Evolutionary conservation across 2,329 filamentous ascomycete species (phyloP).

Genomic region (Saccharata proteae): DNA sequence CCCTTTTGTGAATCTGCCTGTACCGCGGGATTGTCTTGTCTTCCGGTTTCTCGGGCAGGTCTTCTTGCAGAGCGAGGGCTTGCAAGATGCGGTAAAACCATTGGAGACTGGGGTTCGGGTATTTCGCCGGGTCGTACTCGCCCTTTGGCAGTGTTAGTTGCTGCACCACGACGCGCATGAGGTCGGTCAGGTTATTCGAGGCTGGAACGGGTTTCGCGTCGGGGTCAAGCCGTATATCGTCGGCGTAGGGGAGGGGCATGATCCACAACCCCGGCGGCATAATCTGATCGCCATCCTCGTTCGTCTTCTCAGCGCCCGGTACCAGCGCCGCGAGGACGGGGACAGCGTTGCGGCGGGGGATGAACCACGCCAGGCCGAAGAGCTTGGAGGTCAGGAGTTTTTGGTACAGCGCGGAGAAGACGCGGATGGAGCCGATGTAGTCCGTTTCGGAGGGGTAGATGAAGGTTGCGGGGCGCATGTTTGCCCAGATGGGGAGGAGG

Average conservation of each 20-base stretch:
- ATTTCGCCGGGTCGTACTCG: slow-evolving; percentile 71
- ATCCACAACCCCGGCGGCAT: slow-evolving; percentile 82
- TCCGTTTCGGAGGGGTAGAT: slow-evolving; percentile 89
- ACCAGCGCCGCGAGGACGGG: slow-evolving; percentile 73
- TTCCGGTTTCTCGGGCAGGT: slow-evolving; percentile 59
- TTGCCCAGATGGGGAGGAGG: slow-evolving; percentile 69
- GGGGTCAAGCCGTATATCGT: slow-evolving; percentile 71
- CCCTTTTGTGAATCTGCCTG: slow-evolving; percentile 79
- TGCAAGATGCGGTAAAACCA: slow-evolving; percentile 97
- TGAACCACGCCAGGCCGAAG: slow-evolving; percentile 80
- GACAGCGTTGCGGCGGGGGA: slow-evolving; percentile 66
- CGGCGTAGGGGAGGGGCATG: slow-evolving; percentile 74
- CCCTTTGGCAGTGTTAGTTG: slow-evolving; percentile 81
- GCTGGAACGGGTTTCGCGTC: slow-evolving; percentile 36
- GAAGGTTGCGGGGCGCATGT: slow-evolving; percentile 74
- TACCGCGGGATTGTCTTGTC: slow-evolving; percentile 79
- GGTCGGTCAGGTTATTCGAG: slow-evolving; percentile 61
- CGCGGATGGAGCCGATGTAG: slow-evolving; percentile 79
- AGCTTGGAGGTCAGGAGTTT: slow-evolving; percentile 72
- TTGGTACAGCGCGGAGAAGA: slow-evolving; percentile 82
- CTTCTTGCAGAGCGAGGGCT: slow-evolving; percentile 81
- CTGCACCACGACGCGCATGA: slow-evolving; percentile 72
- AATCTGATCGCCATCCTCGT: slow-evolving; percentile 52
- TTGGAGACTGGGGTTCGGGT: slow-evolving; percentile 80
- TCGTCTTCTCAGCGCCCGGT: slow-evolving; percentile 55